Base-by-base conservation (phyloP, 1,139 yeast species). In the Taiozyma onychis region DNA sequence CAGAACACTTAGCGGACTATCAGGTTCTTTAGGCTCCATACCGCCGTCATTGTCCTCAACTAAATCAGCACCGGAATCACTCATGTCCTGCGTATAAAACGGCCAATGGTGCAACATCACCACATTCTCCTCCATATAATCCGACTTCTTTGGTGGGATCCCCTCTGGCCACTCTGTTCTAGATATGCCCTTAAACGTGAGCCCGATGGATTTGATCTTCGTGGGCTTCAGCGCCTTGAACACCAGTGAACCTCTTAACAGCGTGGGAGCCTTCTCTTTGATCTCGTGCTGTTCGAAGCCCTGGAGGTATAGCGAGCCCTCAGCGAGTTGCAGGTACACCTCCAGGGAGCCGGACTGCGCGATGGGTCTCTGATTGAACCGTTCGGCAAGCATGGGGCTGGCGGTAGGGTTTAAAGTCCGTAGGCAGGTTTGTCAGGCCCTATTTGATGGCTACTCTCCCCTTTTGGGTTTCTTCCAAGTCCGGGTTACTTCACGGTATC, bases 101-200 rank as follows among this genome's bases (percentile, higher is more conserved):
- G 96, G 95, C 99, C 99, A 93, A 6, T 88, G 83, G 64, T 93
- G 98, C 50, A 80, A 78, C 37, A 88, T 76, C 14, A 91, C 66
- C 52, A 81, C 87, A 55, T 78, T 80, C 27, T 76, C 66, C 62
- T 93, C 99, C 30, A 68, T 66, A 54, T 80, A 83, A 26, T 81
- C 85, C 27, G 74, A 73, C 60, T 82, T 81, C 63, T 87, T 88
- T 0, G 98, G 97, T 0, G 99, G 99, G 28, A 91, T 90, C 1
- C 97, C 99, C 62, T 95, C 99, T 3, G 98, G 99, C 98, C 99
- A 93, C 57, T 93, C 97, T 0, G 99, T 93, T 55, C 88, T 74
- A 44, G 88, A 80, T 2, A 70, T 66, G 2, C 98, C 99, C 54
- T 78, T 77, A 63, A 93, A 85, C 2, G 76, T 70, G 48, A 93